Base-by-base conservation (phyloP, 2,329 filamentous ascomycete genomes). In the Annulohypoxylon truncatum region DNA sequence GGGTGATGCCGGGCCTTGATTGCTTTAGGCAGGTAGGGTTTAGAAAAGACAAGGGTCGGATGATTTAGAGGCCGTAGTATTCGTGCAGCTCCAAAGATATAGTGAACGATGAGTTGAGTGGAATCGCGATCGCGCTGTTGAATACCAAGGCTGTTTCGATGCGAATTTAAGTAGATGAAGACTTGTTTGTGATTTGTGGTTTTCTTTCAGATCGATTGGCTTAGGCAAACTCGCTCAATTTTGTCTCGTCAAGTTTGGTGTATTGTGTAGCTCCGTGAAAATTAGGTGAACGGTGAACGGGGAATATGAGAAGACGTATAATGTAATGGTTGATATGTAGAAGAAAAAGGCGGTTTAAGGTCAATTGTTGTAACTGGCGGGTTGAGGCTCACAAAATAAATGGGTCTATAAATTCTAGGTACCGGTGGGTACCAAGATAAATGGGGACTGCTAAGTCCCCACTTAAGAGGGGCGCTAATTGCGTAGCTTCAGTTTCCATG, bases 371-470 rank as follows among this genome's bases (percentile, higher is more conserved):
- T 8, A 46, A 40, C 38, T 46, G 38, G 8, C 38, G 5, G 28
- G 31, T 63, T 66, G 50, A 67, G 64, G 50, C 64, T 67, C 55
- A 48, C 33, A 18, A 26, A 53, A 60, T 52, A 44, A 51, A 46
- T 56, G 51, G 59, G 35, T n/a, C 44, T 12, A 2, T 7, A 26
- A 33, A 10, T 46, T 26, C 20, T 28, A 48, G n/a, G 24, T 48
- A 28, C 38, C 9, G 18, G n/a, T n/a, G n/a, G n/a, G n/a, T n/a
- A n/a, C n/a, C n/a, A n/a, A 42, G 22, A 42, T 28, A 48, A 48
- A 15, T 7, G 44, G 44, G 44, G 28, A 33, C 38, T 46, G 10
- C 38, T 18, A 26, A 4, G 20, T 8, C 2, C 13, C 31, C 35
- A 54, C 35, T 42, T 52, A 52, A 62, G 51, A 29, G 29, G 38